These are phyloP conservation scores for Solanum hybrid DNA, from an alignment of 305 asterid species.

Conservation along the genomic window DNA sequence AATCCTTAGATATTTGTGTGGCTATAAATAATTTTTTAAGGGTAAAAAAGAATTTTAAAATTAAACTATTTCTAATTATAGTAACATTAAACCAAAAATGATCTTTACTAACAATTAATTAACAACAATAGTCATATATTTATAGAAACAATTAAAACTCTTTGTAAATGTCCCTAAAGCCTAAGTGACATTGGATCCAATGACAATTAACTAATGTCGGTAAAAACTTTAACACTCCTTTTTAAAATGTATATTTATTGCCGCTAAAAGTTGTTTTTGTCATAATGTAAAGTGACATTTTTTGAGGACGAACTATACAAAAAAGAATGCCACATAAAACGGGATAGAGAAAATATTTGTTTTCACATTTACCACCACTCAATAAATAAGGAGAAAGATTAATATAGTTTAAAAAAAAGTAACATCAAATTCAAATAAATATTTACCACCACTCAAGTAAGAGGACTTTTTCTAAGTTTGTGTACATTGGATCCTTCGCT, in stretches of 20 bases:
- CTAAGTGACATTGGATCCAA: background rate
- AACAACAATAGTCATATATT: too few relatives aligned
- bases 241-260: too few relatives aligned
- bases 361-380: background rate
- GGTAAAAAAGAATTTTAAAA: too few relatives aligned
- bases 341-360: background rate
- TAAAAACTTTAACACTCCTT: background rate
- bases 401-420: background rate
- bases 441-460: background rate
- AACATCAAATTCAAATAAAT: background rate
- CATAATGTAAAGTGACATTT: too few relatives aligned
- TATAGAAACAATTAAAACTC: background rate
- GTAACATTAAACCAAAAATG: too few relatives aligned
- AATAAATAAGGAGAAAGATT: background rate
- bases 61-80: background rate
- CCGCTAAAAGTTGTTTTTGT: rapidly evolving
- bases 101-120: too few relatives aligned
- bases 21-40: too few relatives aligned
- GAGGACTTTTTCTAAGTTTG: background rate
- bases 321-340: too few relatives aligned
- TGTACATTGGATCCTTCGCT: slow-evolving; percentile 17
- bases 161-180: background rate
- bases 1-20: too few relatives aligned
- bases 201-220: too few relatives aligned
- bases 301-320: too few relatives aligned